phyloP scores from a whole-genome alignment of 768 basidiomycete species.

The Tylopilus subfusipes region DNA sequence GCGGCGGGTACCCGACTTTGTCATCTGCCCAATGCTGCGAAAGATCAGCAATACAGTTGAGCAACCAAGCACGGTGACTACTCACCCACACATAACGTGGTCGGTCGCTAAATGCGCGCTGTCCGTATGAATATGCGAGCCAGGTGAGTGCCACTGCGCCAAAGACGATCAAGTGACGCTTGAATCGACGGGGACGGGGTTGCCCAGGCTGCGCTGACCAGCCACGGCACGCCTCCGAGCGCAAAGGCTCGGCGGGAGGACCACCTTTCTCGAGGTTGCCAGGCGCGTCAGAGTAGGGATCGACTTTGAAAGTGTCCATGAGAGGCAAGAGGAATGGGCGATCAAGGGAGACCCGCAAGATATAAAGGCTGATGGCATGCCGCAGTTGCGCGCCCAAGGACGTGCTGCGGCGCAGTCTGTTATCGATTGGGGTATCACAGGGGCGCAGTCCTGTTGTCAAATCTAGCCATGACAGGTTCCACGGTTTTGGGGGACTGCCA shows the following conservation, averaged over 20 bases:
- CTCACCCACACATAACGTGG: constrained; percentile 9
- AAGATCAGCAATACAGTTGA: neutral
- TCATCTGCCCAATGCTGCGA: constrained; percentile 7
- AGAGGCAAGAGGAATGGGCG: neutral
- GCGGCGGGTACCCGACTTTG: neutral
- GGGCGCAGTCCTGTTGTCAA: neutral
- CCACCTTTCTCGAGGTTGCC: constrained; percentile 20
- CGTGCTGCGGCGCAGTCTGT: neutral
- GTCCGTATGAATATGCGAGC: constrained; percentile 9
- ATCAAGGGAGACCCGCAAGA: neutral
- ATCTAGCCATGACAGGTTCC: no score
- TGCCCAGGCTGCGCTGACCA: neutral
- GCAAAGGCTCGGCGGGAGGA: constrained; percentile 1
- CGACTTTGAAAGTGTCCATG: constrained; percentile 17
- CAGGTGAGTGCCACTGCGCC: constrained; percentile 10
- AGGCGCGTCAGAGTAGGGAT: neutral
- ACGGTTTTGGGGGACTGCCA: no score
- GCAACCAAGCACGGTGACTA: neutral
- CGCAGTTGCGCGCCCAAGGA: neutral
- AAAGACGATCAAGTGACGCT: constrained; percentile 6
- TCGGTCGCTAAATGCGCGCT: neutral
- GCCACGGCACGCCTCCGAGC: neutral
- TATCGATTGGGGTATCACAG: neutral
- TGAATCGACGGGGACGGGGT: constrained; percentile 3
- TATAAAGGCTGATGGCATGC: neutral